Conservation (phyloP, 257 asterid genomes). For the Forsythia viridissima region DNA sequence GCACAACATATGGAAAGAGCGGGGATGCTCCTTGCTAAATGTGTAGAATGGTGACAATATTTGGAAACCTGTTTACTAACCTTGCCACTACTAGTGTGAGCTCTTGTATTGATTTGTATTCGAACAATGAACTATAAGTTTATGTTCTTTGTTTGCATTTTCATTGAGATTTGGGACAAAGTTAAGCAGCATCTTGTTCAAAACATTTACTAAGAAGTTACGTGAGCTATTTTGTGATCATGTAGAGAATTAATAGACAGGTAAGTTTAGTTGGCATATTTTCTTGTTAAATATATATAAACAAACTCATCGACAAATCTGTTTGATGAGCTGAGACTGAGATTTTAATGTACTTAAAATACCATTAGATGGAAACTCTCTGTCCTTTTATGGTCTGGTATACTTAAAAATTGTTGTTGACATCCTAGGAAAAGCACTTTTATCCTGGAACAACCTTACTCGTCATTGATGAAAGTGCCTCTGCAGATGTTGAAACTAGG, state of each 20-base stretch:
- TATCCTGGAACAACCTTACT: background rate
- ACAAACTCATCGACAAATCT: background rate
- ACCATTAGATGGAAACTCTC: background rate
- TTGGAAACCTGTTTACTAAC: too few relatives aligned
- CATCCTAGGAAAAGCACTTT: background rate
- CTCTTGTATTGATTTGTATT: background rate
- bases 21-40: too few relatives aligned
- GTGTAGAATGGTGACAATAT: too few relatives aligned
- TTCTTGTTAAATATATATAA: background rate
- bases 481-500: conserved; percentile 44
- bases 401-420: background rate
- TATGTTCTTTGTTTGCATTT: background rate
- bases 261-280: background rate
- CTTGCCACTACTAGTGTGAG: background rate
- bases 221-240: background rate
- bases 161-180: background rate
- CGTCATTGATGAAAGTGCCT: background rate
- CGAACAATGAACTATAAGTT: background rate
- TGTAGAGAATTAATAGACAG: background rate
- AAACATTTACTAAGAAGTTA: too few relatives aligned
- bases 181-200: background rate
- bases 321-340: background rate
- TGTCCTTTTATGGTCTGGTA: background rate
- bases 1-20: too few relatives aligned
- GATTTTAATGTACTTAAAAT: background rate